Conservation (phyloP, 257 asterid species). For the Nicotiana sylvestris region DNA sequence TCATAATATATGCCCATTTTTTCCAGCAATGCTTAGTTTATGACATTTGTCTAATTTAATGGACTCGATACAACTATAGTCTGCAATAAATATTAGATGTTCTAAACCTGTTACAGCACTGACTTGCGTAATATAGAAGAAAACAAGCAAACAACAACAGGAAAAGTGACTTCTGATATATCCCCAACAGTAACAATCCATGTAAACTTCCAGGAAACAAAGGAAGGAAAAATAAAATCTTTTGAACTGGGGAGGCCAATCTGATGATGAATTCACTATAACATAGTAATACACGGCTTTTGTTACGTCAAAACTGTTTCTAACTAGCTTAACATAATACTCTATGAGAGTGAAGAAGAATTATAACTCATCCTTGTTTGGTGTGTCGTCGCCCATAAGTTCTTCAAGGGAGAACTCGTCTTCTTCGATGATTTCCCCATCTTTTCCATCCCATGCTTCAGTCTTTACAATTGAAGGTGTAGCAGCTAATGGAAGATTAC, state of each 20-base stretch:
- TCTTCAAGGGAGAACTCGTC: slow-evolving; percentile 95
- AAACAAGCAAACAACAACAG: background rate
- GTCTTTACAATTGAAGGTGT: slow-evolving; percentile 54
- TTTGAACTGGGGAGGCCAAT: background rate
- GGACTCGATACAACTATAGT: no score
- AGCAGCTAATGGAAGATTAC: slow-evolving; percentile 53
- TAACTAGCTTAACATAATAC: background rate
- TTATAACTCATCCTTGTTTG: slow-evolving; percentile 54
- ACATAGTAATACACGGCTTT: background rate
- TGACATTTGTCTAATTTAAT: background rate
- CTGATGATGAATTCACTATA: background rate
- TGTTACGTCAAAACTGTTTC: slow-evolving; percentile 5
- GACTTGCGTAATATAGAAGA: background rate
- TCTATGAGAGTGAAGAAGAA: background rate
- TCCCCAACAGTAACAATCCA: background rate
- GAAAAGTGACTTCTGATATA: background rate
- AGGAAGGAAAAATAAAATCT: background rate
- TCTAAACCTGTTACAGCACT: background rate
- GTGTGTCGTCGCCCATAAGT: slow-evolving; percentile 72
- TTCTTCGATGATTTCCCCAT: slow-evolving; percentile 82
- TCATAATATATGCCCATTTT: no score
- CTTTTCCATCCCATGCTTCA: slow-evolving; percentile 92
- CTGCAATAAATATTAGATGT: background rate
- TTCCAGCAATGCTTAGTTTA: background rate
- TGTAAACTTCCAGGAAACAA: background rate